Percentiles rank a stretch among this genome's conserved stretches.
Evolutionary conservation across 805 yeast genomes (phyloP).

Genomic region (Myxozyma udenii): DNA sequence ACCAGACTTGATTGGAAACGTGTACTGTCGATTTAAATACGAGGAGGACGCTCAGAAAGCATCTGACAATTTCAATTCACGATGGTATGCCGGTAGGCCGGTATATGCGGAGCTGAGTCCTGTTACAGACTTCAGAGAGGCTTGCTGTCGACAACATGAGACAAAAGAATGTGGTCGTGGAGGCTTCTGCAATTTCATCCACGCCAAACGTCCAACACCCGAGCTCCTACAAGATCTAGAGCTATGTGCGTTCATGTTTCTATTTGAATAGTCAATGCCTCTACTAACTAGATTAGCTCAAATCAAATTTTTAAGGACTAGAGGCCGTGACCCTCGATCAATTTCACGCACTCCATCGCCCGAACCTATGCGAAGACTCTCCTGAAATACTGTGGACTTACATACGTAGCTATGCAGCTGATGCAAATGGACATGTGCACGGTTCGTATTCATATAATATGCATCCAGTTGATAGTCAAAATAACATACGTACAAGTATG

Average conservation of each 20-base stretch:
- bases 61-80: slow-evolving; percentile 58
- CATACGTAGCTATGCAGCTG: too few species aligned
- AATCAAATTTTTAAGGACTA: slow-evolving; percentile 17
- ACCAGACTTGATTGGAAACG: slow-evolving; percentile 73
- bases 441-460: too few species aligned
- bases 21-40: slow-evolving; percentile 60
- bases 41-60: slow-evolving; percentile 61
- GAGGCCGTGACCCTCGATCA: slow-evolving; percentile 29
- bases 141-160: slow-evolving; percentile 73
- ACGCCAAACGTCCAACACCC: slow-evolving; percentile 56
- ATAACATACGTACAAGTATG: too few species aligned
- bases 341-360: slow-evolving; percentile 31
- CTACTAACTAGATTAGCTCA: slow-evolving; percentile 11
- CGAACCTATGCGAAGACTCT: slow-evolving; percentile 28
- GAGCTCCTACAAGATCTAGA: slow-evolving; percentile 46
- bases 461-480: too few species aligned
- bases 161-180: slow-evolving; percentile 68
- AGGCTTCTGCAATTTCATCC: slow-evolving; percentile 83
- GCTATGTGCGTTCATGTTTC: slow-evolving; percentile 38
- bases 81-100: slow-evolving; percentile 82
- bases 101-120: slow-evolving; percentile 78
- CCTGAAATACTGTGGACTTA: background rate
- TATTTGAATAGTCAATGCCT: background rate
- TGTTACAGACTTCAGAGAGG: slow-evolving; percentile 63
- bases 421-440: too few species aligned